Evolutionary conservation across 805 yeast genomes (phyloP), one percentile per base, ranked within the genome.

Genomic region (Wickerhamomyces bovis): DNA sequence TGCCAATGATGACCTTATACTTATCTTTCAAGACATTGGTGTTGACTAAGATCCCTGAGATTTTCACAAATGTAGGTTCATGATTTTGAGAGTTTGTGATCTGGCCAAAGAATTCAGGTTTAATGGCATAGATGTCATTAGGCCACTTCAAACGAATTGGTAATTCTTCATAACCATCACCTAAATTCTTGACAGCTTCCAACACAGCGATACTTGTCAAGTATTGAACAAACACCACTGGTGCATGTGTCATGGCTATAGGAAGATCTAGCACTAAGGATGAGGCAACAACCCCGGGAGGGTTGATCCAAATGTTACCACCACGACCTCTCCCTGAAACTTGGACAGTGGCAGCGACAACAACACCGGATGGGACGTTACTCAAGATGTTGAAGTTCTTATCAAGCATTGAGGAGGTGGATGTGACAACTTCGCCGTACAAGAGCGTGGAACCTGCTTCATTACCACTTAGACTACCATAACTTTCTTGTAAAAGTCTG

Each of bases 71-170:
- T 6, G 80, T 77, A 30, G 81, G 82, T 41, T 84, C 89, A 46
- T 73, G 72, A 15, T 78, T 81, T 26, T 73, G 70, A 0, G 72
- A 68, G 11, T 69, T 66, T 15, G 68, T 62, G 28, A 67, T 52
- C 41, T 65, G 64, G 23, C 68, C 72, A 39, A 75, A 74, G 53
- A 68, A 76, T 45, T 80, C 81, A 1, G 95, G 95, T 46, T 78
- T 80, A 55, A 80, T 62, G 4, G 84, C 80, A 60, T 88, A 94
- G 13, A 94, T 68, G 64, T 94, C 99, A 62, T 94, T 94, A 2
- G 99, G 99, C 99, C 99, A 94, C 62, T 94, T 94, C 49, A 94
- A 75, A 43, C 80, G 75, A 15, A 92, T 72, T 0, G 96, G 97
- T 54, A 94, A 65, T 41, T 80, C 83, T 19, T 80, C 82, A 61